Percentiles rank a stretch among this genome's conserved stretches.
Conservation (phyloP, 2,329 filamentous ascomycete species). For the Hirsutella rhossiliensis region DNA sequence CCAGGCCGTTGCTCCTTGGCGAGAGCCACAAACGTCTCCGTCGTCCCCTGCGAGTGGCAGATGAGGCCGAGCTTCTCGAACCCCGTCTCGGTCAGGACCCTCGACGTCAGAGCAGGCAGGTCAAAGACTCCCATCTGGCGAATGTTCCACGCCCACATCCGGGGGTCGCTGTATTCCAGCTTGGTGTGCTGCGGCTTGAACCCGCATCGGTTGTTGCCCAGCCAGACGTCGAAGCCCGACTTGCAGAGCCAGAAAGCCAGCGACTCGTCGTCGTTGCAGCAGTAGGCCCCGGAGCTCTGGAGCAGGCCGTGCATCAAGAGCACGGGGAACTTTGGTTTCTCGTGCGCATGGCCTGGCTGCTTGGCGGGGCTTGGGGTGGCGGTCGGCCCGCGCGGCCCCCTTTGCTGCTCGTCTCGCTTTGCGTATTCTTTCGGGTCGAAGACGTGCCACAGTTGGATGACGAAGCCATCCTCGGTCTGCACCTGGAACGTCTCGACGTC, state of each 20-base stretch:
- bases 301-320: conserved; percentile 80
- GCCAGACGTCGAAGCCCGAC: conserved; percentile 87
- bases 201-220: conserved; percentile 87
- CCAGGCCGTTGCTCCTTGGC: conserved; percentile 85
- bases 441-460: conserved; percentile 81
- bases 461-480: conserved; percentile 87
- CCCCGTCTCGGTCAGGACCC: conserved; percentile 70
- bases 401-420: conserved; percentile 35
- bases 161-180: conserved; percentile 62
- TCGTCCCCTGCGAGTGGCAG: conserved; percentile 84
- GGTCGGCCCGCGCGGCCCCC: conserved; percentile 10
- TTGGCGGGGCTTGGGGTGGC: conserved; percentile 1
- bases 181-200: conserved; percentile 65
- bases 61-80: conserved; percentile 75
- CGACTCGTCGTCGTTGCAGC: conserved; percentile 79
- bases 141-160: conserved; percentile 97
- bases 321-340: conserved; percentile 62
- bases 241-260: conserved; percentile 89
- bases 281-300: conserved; percentile 81
- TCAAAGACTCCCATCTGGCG: conserved; percentile 88
- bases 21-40: conserved; percentile 74
- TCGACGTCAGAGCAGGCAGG: conserved; percentile 66
- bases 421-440: conserved; percentile 70
- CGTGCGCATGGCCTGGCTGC: conserved; percentile 6
- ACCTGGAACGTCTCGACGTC: conserved; percentile 76